Base-by-base conservation (phyloP, 371 early-diverging fungal species). In the Conidiobolus incongruus region DNA sequence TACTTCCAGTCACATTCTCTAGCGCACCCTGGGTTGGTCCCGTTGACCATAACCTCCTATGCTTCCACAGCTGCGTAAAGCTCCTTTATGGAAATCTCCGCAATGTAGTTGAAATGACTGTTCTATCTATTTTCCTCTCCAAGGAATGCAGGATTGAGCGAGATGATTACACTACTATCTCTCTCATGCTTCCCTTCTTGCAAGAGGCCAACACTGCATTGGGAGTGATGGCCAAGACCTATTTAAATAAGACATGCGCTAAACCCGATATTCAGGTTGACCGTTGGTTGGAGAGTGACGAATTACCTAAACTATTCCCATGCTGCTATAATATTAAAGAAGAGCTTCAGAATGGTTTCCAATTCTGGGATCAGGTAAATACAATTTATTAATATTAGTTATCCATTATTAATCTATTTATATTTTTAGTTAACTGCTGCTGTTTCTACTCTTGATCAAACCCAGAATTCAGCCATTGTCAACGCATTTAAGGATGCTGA, bases 21-120 rank as follows among this genome's bases (percentile, higher is more conserved):
- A 66, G 61, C 15, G 40, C 43, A 23, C 52, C 59, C 34, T 77
- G 77, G 79, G 53, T 52, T 21, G 79, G 78, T 1, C 70, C 74
- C 5, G 55, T 77, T 36, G 70, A 63, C 53, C 70, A 81, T 13
- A 81, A 85, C 45, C 48, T 81, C 35, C 55, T 85, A 36, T 77
- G 64, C 7, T 79, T 80, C 59, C 71, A 70, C 53, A 74, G 78
- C 46, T 62, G 74, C 51, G 61, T 62, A 29, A 74, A 72, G 48
- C 58, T 64, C 4, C 45, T 75, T 44, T 64, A 62, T 31, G 65
- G 72, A 31, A 64, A 70, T 13, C 65, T 74, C 34, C 62, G 76
- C 32, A 70, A 70, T 43, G 32, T 73, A 22, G 54, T 62, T 38
- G 80, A 79, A 47, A 69, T 72, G 60, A 45, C 72, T 15, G 54